These are phyloP conservation scores for Aspergillus novoparasiticus DNA, from an alignment of 2,329 filamentous ascomycete species.

Conservation along the genomic window DNA sequence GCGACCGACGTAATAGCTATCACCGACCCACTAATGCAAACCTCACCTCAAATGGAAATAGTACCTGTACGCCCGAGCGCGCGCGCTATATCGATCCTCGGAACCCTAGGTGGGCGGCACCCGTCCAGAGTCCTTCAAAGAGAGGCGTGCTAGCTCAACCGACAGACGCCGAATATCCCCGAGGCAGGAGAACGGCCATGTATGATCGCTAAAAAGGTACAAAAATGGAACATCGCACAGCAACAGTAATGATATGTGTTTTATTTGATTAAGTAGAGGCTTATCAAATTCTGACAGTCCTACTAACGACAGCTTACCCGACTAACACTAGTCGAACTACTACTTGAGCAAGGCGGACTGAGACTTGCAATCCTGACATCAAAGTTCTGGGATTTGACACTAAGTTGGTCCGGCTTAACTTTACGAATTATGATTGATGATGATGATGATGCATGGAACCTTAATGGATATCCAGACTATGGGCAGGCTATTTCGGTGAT, in stretches of 20 bases:
- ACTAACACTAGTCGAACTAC: neutral
- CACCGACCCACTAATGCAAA: constrained; percentile 20
- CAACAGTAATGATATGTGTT: neutral
- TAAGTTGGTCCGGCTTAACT: neutral
- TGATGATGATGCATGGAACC: neutral
- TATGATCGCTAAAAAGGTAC: constrained; percentile 16
- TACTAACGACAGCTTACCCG: neutral
- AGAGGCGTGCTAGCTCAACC: constrained; percentile 1
- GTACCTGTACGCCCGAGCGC: neutral
- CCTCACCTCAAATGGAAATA: constrained; percentile 14
- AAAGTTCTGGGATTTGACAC: neutral
- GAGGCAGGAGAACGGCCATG: constrained; percentile 15
- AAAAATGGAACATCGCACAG: neutral
- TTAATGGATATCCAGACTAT: neutral
- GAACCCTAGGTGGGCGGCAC: constrained; percentile 8
- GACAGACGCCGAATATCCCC: constrained; percentile 13
- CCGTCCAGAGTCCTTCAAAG: constrained; percentile 1
- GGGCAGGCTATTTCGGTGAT: neutral
- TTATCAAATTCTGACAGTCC: neutral
- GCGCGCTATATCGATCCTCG: constrained; percentile 6
- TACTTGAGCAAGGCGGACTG: neutral
- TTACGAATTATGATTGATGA: neutral
- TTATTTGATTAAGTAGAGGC: neutral
- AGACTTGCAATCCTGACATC: neutral
- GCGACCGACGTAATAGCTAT: constrained; percentile 30